A percentile compares a stretch with the other conserved stretches of the same genome.
phyloP scores from a whole-genome alignment of 495 filamentous ascomycete species.

The Trichoderma orchidacearum region DNA sequence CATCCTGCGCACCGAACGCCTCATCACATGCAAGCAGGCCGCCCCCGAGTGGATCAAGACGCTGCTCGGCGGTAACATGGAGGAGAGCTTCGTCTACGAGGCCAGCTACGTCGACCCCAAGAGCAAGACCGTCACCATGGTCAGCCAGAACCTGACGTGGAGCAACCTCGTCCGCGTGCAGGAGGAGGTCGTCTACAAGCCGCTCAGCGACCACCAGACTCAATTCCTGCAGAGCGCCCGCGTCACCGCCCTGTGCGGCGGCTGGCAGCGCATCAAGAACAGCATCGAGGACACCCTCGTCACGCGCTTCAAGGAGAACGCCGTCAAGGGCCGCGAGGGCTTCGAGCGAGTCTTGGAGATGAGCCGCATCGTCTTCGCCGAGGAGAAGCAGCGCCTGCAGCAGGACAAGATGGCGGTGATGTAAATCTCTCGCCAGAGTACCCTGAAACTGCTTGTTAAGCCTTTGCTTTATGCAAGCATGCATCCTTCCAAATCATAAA shows the following conservation, averaged over 20 bases:
- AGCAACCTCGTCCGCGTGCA: slow-evolving; percentile 75
- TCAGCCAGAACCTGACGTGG: slow-evolving; percentile 81
- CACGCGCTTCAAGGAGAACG: slow-evolving; percentile 82
- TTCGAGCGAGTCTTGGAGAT: slow-evolving; percentile 91
- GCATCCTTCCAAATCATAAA: no score
- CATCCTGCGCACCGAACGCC: slow-evolving; percentile 87
- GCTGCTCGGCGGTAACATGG: slow-evolving; percentile 50
- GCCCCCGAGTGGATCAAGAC: slow-evolving; percentile 76
- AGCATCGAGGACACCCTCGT: slow-evolving; percentile 86
- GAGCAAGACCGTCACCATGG: slow-evolving; percentile 81
- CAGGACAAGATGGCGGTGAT: slow-evolving; percentile 14
- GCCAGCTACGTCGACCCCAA: slow-evolving; percentile 81
- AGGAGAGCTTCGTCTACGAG: slow-evolving; percentile 81
- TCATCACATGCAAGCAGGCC: slow-evolving; percentile 87
- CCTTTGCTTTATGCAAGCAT: no score
- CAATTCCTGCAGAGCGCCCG: slow-evolving; percentile 75
- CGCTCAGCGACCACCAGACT: slow-evolving; percentile 49
- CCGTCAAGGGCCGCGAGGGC: slow-evolving; percentile 72
- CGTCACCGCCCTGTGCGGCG: slow-evolving; percentile 88
- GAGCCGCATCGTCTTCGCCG: slow-evolving; percentile 81
- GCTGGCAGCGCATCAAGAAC: slow-evolving; percentile 90
- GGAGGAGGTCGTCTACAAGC: slow-evolving; percentile 79
- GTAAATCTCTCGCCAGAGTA: no score
- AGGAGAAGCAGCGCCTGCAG: slow-evolving; percentile 50
- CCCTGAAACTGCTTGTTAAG: no score